Percentiles rank a stretch among this genome's conserved stretches.
These are phyloP conservation scores for Harringtonia aguacate DNA, from an alignment of 2,329 filamentous ascomycete species.

Conservation along the genomic window DNA sequence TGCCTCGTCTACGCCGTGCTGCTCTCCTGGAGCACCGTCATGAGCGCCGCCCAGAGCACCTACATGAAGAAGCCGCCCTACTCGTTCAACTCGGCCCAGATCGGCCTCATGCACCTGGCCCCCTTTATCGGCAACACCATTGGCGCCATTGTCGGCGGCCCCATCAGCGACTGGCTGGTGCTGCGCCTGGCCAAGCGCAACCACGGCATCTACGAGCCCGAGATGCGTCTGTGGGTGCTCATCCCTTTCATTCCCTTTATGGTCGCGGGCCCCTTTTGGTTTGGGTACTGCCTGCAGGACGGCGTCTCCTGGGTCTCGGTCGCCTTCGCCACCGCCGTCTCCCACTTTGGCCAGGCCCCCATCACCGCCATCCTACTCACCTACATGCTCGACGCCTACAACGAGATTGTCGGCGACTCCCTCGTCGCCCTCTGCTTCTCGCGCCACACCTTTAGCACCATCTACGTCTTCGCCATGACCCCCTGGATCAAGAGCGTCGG, in stretches of 20 bases:
- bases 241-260: constrained; percentile 5
- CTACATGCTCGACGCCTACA: constrained; percentile 5
- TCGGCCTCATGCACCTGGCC: constrained; percentile 5
- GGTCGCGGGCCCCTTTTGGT: constrained; percentile 5
- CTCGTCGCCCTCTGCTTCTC: constrained; percentile 4
- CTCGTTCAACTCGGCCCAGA: constrained; percentile 4
- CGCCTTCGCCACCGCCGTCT: constrained; percentile 1
- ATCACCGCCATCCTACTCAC: constrained; percentile 1
- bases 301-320: constrained; percentile 3
- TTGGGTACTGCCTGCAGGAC: constrained; percentile 3
- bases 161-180: constrained; percentile 5
- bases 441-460: constrained; percentile 3
- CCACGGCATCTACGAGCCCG: constrained; percentile 3
- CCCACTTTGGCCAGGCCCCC: constrained; percentile 3
- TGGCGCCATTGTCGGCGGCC: constrained; percentile 1
- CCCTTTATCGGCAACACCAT: constrained; percentile 6
- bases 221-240: constrained; percentile 6
- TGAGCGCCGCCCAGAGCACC: constrained; percentile 3
- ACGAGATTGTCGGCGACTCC: constrained; percentile 6
- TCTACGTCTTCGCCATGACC: constrained; percentile 5
- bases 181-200: constrained; percentile 4
- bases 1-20: constrained; percentile 7
- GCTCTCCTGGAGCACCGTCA: constrained; percentile 3
- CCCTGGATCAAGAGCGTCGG: constrained; percentile 2
- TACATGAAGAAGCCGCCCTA: constrained; percentile 5